phyloP scores from a whole-genome alignment of 2,329 filamentous ascomycete genomes.

The Penicillium sp. region DNA sequence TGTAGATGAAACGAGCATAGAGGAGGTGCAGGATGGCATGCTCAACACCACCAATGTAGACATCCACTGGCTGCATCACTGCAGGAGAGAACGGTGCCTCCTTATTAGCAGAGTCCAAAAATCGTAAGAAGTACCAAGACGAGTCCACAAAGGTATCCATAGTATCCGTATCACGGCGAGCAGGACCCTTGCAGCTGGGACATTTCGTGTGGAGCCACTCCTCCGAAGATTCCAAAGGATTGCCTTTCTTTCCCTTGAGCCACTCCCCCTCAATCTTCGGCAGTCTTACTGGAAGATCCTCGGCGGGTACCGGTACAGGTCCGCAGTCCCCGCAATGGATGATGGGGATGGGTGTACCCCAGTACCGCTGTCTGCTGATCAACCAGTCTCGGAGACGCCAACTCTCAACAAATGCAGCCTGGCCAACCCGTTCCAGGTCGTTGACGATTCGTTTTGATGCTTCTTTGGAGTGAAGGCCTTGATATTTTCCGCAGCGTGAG shows the following conservation, averaged over 20 bases:
- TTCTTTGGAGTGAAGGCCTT: conserved; percentile 61
- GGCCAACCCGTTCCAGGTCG: conserved; percentile 48
- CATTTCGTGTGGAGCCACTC: conserved; percentile 75
- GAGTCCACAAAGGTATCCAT: conserved; percentile 98
- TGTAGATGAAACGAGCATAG: conserved; percentile 87
- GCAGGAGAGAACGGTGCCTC: conserved; percentile 60
- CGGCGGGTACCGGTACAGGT: conserved; percentile 71
- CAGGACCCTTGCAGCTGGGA: conserved; percentile 66
- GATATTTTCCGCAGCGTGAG: conserved; percentile 62
- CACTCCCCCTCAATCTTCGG: conserved; percentile 69
- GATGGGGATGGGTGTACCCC: conserved; percentile 87
- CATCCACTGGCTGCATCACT: conserved; percentile 68
- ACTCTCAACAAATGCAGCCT: conserved; percentile 65
- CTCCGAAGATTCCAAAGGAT: conserved; percentile 69
- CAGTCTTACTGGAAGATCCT: conserved; percentile 73
- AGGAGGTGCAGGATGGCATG: conserved; percentile 88
- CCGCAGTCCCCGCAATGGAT: conserved; percentile 78
- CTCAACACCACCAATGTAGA: conserved; percentile 88
- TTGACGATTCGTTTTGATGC: conserved; percentile 62
- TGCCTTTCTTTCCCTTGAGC: conserved; percentile 68
- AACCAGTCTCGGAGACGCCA: conserved; percentile 89
- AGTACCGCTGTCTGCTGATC: conserved; percentile 87
- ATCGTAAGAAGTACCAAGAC: conserved; percentile 89
- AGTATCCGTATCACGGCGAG: conserved; percentile 83
- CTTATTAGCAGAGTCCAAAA: conserved; percentile 67